Evolutionary conservation across 139 green algal genomes (phyloP).

Genomic region (Nannochloris sp.): DNA sequence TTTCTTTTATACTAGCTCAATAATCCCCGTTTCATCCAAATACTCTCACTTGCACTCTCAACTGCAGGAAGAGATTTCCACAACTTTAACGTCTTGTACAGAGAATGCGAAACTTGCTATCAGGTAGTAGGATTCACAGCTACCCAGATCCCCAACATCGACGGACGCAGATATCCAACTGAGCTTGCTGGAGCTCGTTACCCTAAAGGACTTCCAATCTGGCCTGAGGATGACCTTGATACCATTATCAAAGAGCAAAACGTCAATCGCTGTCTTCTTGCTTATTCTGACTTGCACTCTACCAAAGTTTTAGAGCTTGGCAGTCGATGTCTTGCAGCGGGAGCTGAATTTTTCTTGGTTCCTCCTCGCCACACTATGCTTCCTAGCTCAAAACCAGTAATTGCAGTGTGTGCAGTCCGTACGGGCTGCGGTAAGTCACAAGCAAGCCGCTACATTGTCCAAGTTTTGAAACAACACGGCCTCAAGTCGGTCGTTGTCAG

Average conservation of each 20-base stretch:
- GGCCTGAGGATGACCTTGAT: slow-evolving; percentile 25
- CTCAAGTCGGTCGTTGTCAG: slow-evolving; percentile 46
- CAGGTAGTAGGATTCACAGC: slow-evolving; percentile 36
- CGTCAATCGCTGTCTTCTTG: slow-evolving; percentile 22
- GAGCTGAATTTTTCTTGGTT: slow-evolving; percentile 25
- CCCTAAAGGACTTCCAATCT: slow-evolving; percentile 32
- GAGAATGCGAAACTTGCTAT: not conserved
- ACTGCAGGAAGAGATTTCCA: slow-evolving; percentile 30
- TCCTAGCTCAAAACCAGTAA: slow-evolving; percentile 17
- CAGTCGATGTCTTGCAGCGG: slow-evolving; percentile 22
- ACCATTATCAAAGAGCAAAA: slow-evolving; percentile 11
- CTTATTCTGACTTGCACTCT: slow-evolving; percentile 21
- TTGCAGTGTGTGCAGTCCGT: slow-evolving; percentile 20
- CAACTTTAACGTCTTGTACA: slow-evolving; percentile 30
- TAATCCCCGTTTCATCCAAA: not conserved
- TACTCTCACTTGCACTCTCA: not conserved
- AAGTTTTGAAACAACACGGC: slow-evolving; percentile 25
- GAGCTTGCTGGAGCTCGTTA: slow-evolving; percentile 16
- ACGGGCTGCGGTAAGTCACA: slow-evolving; percentile 44
- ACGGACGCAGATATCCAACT: slow-evolving; percentile 11
- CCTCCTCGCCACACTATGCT: slow-evolving; percentile 21
- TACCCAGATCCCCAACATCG: slow-evolving; percentile 45
- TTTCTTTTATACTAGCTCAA: too few relatives aligned
- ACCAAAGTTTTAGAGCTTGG: slow-evolving; percentile 22
- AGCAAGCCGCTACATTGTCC: slow-evolving; percentile 23